A percentile compares a stretch with the other conserved stretches of the same genome.
These are phyloP conservation scores for Botrytis porri DNA, from an alignment of 2,329 filamentous ascomycete genomes.

Conservation along the genomic window DNA sequence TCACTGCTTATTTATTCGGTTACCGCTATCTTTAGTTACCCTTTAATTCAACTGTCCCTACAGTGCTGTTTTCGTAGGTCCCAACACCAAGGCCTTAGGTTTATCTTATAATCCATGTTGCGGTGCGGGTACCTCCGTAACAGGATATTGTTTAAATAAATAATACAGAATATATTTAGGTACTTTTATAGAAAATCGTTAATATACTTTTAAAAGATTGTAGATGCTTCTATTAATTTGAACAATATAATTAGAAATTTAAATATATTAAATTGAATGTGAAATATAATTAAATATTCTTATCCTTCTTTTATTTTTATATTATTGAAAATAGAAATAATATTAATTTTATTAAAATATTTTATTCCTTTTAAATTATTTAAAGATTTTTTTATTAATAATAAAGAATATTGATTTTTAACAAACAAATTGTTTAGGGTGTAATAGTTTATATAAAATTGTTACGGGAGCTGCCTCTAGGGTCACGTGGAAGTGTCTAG, in stretches of 20 bases:
- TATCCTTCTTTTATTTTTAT: not conserved
- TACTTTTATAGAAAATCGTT: not conserved
- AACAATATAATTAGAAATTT: not conserved
- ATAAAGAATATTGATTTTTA: not conserved
- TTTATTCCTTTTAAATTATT: not conserved
- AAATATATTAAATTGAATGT: not conserved
- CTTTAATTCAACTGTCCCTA: too few relatives aligned
- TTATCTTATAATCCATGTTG: too few relatives aligned
- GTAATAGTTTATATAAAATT: not conserved
- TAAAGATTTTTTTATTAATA: not conserved
- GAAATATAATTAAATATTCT: not conserved
- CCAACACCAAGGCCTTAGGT: too few relatives aligned
- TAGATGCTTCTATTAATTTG: fast-evolving
- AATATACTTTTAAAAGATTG: not conserved
- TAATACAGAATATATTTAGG: too few relatives aligned
- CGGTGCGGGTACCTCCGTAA: too few relatives aligned
- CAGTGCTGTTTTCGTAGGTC: too few relatives aligned
- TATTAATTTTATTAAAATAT: not conserved
- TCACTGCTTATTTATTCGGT: too few relatives aligned
- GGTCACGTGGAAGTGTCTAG: too few relatives aligned
- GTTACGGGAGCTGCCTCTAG: too few relatives aligned
- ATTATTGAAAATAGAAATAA: not conserved
- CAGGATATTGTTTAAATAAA: too few relatives aligned
- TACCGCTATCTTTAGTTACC: too few relatives aligned
- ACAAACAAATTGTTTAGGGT: not conserved